Percentiles rank a stretch among this genome's conserved stretches.
Conservation (phyloP, 768 basidiomycete species). For the Amanita brunnescens region DNA sequence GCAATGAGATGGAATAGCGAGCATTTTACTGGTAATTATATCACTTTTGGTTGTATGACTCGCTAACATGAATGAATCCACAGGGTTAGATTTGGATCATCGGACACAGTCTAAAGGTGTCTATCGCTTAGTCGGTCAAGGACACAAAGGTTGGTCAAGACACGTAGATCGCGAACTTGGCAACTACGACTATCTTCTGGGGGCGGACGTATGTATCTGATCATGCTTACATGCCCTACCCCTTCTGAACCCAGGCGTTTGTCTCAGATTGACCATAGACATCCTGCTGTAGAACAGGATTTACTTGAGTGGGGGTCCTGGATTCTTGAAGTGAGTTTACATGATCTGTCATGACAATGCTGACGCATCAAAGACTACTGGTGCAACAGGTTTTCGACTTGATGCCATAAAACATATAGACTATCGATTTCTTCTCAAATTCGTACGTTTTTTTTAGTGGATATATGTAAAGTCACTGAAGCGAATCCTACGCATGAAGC, state of each 20-base stretch:
- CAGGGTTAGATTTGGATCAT: constrained; percentile 83
- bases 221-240: background rate
- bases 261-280: constrained; percentile 69
- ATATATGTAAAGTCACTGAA: background rate
- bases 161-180: constrained; percentile 79
- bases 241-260: background rate
- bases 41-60: background rate
- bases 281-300: constrained; percentile 73
- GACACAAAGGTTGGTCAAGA: constrained; percentile 73
- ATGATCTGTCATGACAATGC: background rate
- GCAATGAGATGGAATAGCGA: constrained; percentile 62
- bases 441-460: constrained; percentile 35
- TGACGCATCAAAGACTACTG: constrained; percentile 42
- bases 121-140: constrained; percentile 60
- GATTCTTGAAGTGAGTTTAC: constrained; percentile 41
- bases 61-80: background rate
- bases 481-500: constrained; percentile 24
- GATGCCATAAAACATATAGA: constrained; percentile 93
- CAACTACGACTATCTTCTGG: constrained; percentile 81
- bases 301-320: constrained; percentile 71
- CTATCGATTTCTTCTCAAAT: constrained; percentile 53
- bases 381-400: constrained; percentile 68
- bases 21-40: constrained; percentile 62
- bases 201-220: constrained; percentile 46
- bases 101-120: constrained; percentile 52